A percentile compares a stretch with the other conserved stretches of the same genome.
phyloP scores from a whole-genome alignment of 352 stramenopile species.

The Thalassiosira livingstoniorum region DNA sequence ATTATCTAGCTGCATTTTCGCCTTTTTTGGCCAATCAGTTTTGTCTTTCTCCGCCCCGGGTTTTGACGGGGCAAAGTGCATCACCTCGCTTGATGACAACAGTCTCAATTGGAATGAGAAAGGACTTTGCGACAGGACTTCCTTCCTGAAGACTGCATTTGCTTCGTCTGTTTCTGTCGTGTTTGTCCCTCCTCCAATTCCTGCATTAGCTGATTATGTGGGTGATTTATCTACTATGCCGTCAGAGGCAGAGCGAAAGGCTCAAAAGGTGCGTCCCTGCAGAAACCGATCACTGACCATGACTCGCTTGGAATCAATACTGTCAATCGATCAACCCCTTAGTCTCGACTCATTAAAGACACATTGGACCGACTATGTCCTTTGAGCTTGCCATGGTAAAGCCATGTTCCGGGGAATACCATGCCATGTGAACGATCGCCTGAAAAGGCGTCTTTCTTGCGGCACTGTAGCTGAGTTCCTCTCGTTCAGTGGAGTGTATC shows the following conservation, averaged over 20 bases:
- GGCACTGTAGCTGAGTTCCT: slow-evolving; percentile 78
- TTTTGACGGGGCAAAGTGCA: no score
- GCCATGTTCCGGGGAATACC: slow-evolving; percentile 58
- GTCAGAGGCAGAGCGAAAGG: slow-evolving; percentile 59
- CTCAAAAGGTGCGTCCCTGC: slow-evolving; percentile 59
- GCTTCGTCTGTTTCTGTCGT: slow-evolving; percentile 27
- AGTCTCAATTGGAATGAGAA: no score
- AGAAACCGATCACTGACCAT: neutral
- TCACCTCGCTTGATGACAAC: no score
- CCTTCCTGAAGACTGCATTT: slow-evolving; percentile 45
- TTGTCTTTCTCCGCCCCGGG: no score
- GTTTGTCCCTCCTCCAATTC: slow-evolving; percentile 5
- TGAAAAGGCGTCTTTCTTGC: slow-evolving; percentile 66
- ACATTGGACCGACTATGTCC: slow-evolving; percentile 38
- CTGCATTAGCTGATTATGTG: slow-evolving; percentile 38
- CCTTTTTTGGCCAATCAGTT: no score
- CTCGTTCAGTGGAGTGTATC: slow-evolving; percentile 64
- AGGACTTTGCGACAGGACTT: slow-evolving; percentile 34
- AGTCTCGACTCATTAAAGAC: slow-evolving; percentile 60
- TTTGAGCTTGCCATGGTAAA: slow-evolving; percentile 52
- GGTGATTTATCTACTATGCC: slow-evolving; percentile 79
- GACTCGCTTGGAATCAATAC: neutral
- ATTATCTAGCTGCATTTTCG: no score
- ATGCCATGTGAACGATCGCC: slow-evolving; percentile 57
- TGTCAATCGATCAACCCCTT: slow-evolving; percentile 25